Conservation (phyloP, 1,284 basidiomycete genomes). For the Calocybe gambosa region DNA sequence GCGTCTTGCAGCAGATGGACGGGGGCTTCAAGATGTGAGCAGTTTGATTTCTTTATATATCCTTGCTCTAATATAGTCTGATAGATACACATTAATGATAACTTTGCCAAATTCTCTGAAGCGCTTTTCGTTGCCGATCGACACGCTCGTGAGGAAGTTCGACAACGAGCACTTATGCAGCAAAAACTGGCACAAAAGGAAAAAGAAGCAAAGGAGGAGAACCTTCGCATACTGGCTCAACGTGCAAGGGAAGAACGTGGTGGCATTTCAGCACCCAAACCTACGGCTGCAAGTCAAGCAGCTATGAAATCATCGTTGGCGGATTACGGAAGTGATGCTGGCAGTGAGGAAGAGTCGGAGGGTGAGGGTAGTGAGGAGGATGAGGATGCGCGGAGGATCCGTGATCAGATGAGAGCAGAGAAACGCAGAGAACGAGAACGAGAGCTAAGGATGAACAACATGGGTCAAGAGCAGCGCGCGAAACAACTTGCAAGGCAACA, state of each 20-base stretch:
- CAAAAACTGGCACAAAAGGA: constrained; percentile 98
- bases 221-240: constrained; percentile 89
- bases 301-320: constrained; percentile 76
- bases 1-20: constrained; percentile 94
- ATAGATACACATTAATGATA: constrained; percentile 96
- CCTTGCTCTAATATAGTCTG: constrained; percentile 4
- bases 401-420: constrained; percentile 89
- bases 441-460: constrained; percentile 98
- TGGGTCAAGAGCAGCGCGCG: constrained; percentile 95
- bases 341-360: constrained; percentile 34
- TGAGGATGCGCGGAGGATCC: constrained; percentile 78
- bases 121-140: constrained; percentile 95
- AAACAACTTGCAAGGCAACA: constrained; percentile 93
- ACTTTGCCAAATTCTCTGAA: constrained; percentile 99
- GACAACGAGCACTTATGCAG: constrained; percentile 95
- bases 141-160: constrained; percentile 96
- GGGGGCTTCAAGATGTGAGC: constrained; percentile 94
- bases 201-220: constrained; percentile 96
- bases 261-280: constrained; percentile 58
- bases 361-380: constrained; percentile 64
- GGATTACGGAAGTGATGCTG: constrained; percentile 78
- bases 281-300: constrained; percentile 52
- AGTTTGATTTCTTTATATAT: constrained; percentile 13
- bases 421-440: constrained; percentile 92
- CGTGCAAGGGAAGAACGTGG: constrained; percentile 91